Evolutionary conservation across 2,329 filamentous ascomycete species (phyloP).

Genomic region (Exophiala xenobiotica): DNA sequence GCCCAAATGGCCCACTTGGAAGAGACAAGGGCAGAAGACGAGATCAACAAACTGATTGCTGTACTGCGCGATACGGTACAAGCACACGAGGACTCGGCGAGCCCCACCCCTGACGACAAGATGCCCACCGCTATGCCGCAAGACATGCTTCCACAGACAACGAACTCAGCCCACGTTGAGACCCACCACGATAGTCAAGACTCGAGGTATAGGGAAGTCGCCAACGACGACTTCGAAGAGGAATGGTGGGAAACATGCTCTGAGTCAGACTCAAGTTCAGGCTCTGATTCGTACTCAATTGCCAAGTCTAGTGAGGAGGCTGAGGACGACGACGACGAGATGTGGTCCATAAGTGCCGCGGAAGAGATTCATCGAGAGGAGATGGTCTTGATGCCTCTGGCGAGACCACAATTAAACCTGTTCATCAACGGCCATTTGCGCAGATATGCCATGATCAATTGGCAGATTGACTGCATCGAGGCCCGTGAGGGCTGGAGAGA

Average conservation of each 20-base stretch:
- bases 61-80: no score
- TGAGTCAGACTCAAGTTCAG: not conserved
- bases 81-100: no score
- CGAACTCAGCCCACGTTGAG: not conserved
- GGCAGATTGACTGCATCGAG: not conserved
- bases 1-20: no score
- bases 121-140: no score
- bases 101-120: no score
- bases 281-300: not conserved
- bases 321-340: not conserved
- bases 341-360: not conserved
- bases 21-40: no score
- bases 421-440: not conserved
- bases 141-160: not conserved
- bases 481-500: not conserved
- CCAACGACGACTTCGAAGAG: not conserved
- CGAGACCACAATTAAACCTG: not conserved
- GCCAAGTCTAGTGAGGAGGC: no score
- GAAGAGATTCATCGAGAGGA: not conserved
- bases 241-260: not conserved
- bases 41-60: no score
- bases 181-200: not conserved
- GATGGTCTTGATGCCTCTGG: no score
- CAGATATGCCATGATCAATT: conserved; percentile 3
- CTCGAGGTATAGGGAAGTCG: not conserved